These are phyloP conservation scores for Eruca vesicaria DNA, from an alignment of 441 rosid genomes.

Conservation along the genomic window DNA sequence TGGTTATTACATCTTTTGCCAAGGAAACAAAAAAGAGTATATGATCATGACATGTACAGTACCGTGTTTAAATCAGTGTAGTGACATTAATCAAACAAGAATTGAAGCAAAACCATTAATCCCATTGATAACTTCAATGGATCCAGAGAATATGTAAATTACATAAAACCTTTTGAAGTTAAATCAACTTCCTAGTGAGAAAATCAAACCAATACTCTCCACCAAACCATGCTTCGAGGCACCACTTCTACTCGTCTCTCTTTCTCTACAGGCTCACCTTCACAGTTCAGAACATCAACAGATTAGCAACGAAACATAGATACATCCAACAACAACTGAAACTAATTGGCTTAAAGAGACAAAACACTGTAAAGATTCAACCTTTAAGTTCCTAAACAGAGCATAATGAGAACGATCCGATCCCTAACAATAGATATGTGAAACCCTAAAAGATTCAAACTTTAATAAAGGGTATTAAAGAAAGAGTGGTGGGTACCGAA, in stretches of 20 bases:
- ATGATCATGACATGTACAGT: neutral
- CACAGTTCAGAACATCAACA: neutral
- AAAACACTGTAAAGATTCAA: neutral
- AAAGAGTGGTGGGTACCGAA: neutral
- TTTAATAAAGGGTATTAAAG: neutral
- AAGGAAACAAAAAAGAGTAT: neutral
- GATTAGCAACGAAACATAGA: neutral
- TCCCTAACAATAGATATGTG: neutral
- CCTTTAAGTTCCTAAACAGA: neutral
- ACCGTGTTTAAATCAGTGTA: neutral
- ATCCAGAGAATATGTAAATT: neutral
- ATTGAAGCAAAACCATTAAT: neutral
- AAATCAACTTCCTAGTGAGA: neutral
- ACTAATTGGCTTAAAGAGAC: neutral
- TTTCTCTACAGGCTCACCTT: neutral
- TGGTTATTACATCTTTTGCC: neutral
- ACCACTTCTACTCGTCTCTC: neutral
- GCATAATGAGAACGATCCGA: neutral
- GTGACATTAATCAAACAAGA: neutral
- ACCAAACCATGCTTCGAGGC: too few relatives aligned
- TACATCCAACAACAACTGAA: neutral
- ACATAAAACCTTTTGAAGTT: neutral
- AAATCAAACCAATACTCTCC: too few relatives aligned
- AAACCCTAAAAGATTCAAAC: neutral
- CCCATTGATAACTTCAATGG: neutral